These are phyloP conservation scores for Cryptococcus sp. DNA, from an alignment of 1,284 basidiomycete genomes.

Conservation along the genomic window DNA sequence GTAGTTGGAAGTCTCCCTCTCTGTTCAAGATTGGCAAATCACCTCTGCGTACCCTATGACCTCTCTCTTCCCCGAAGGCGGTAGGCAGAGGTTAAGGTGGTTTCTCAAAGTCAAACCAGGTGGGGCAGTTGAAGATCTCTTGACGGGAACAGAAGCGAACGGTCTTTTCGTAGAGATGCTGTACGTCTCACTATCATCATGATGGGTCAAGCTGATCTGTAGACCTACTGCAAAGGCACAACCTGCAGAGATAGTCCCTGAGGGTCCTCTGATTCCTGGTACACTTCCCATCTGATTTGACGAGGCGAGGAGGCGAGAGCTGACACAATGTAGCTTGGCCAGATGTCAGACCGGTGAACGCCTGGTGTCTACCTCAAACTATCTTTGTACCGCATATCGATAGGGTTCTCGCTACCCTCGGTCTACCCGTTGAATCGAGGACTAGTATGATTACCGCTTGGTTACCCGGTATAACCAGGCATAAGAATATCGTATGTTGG, in stretches of 20 bases:
- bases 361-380: slow-evolving; percentile 34
- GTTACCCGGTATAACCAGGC: slow-evolving; percentile 35
- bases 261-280: slow-evolving; percentile 38
- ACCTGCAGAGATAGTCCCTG: slow-evolving; percentile 16
- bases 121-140: slow-evolving; percentile 38
- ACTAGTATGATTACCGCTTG: slow-evolving; percentile 41
- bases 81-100: slow-evolving; percentile 34
- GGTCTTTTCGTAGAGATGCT: slow-evolving; percentile 39
- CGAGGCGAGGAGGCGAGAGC: not conserved
- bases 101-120: slow-evolving; percentile 35
- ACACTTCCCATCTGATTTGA: slow-evolving; percentile 1
- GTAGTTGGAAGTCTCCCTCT: slow-evolving; percentile 39
- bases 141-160: slow-evolving; percentile 33
- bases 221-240: slow-evolving; percentile 20
- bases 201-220: not conserved
- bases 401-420: slow-evolving; percentile 30
- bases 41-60: slow-evolving; percentile 38
- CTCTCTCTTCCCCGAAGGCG: slow-evolving; percentile 22
- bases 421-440: slow-evolving; percentile 37
- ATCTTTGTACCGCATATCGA: slow-evolving; percentile 44
- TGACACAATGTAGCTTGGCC: slow-evolving; percentile 29
- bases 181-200: slow-evolving; percentile 13
- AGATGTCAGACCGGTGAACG: slow-evolving; percentile 33
- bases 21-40: slow-evolving; percentile 40
- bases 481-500: slow-evolving; percentile 39